phyloP scores from a whole-genome alignment of 768 basidiomycete species.

The Calvatia gigantea region DNA sequence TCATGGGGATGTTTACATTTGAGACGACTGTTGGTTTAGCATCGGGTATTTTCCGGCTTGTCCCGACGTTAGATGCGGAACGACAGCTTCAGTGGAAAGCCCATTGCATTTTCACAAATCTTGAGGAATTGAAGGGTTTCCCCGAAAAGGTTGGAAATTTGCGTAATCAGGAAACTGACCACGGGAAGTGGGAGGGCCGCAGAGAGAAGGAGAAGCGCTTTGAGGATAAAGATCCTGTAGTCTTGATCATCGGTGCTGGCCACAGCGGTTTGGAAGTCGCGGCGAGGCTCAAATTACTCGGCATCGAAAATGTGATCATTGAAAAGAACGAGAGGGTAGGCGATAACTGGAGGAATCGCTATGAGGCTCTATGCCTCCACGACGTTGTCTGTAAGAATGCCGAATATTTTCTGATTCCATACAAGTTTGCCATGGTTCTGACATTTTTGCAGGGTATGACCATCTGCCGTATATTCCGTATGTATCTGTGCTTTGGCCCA shows the following conservation, averaged over 20 bases:
- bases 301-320: slow-evolving; percentile 48
- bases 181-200: slow-evolving; percentile 46
- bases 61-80: slow-evolving; percentile 24
- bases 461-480: slow-evolving; percentile 9
- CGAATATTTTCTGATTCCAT: not conserved
- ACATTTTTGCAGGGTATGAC: slow-evolving; percentile 29
- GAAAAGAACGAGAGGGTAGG: slow-evolving; percentile 56
- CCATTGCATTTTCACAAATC: slow-evolving; percentile 46
- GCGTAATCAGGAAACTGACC: slow-evolving; percentile 35
- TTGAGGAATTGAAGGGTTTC: slow-evolving; percentile 42
- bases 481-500: slow-evolving; percentile 11
- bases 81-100: slow-evolving; percentile 41
- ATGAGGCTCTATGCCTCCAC: slow-evolving; percentile 55
- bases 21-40: slow-evolving; percentile 38
- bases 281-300: slow-evolving; percentile 55
- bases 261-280: slow-evolving; percentile 62
- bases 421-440: not conserved
- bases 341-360: slow-evolving; percentile 62
- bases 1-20: slow-evolving; percentile 47
- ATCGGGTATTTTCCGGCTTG: slow-evolving; percentile 42
- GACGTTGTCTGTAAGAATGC: slow-evolving; percentile 49
- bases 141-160: slow-evolving; percentile 41
- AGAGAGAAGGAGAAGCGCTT: slow-evolving; percentile 41
- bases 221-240: slow-evolving; percentile 42
- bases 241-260: slow-evolving; percentile 57